Evolutionary conservation across 495 filamentous ascomycete species (phyloP).

Genomic region (Aspergillus indologenus): DNA sequence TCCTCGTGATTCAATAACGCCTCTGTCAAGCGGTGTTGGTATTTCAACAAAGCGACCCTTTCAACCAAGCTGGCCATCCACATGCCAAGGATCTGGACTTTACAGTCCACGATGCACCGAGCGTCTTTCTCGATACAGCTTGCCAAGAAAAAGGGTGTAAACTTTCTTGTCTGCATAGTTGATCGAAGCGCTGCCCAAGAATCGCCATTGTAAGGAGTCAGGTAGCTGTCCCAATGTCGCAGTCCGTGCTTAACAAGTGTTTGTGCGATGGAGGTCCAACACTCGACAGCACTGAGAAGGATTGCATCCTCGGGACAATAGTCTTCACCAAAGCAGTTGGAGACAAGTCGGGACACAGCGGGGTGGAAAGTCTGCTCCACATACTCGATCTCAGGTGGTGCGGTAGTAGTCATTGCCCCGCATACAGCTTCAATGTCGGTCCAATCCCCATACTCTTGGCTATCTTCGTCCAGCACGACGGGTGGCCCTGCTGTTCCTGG

Average conservation of each 20-base stretch:
- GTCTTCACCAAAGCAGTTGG: conserved; percentile 68
- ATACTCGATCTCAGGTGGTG: conserved; percentile 27
- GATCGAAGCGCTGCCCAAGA: conserved; percentile 61
- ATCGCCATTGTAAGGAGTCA: conserved; percentile 52
- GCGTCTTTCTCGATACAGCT: conserved; percentile 50
- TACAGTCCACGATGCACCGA: conserved; percentile 42
- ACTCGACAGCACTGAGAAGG: conserved; percentile 53
- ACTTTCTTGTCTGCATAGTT: conserved; percentile 64
- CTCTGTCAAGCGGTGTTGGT: conserved; percentile 60
- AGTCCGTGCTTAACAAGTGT: conserved; percentile 42
- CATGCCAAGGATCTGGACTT: conserved; percentile 46
- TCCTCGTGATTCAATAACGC: conserved; percentile 51
- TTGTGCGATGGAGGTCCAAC: conserved; percentile 58
- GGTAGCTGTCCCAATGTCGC: conserved; percentile 56
- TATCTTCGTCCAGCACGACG: conserved; percentile 54
- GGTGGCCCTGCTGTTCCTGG: conserved; percentile 8
- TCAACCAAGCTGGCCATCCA: conserved; percentile 65
- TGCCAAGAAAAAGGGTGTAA: conserved; percentile 59
- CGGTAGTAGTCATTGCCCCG: conserved; percentile 22
- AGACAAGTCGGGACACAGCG: conserved; percentile 55
- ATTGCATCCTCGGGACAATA: conserved; percentile 54
- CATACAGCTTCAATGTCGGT: conserved; percentile 52
- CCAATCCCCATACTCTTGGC: conserved; percentile 74
- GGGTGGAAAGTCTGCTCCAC: conserved; percentile 48
- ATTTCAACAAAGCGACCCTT: conserved; percentile 62